Base-by-base conservation (phyloP, 2,329 filamentous ascomycete species). In the Penicillium decumbens region DNA sequence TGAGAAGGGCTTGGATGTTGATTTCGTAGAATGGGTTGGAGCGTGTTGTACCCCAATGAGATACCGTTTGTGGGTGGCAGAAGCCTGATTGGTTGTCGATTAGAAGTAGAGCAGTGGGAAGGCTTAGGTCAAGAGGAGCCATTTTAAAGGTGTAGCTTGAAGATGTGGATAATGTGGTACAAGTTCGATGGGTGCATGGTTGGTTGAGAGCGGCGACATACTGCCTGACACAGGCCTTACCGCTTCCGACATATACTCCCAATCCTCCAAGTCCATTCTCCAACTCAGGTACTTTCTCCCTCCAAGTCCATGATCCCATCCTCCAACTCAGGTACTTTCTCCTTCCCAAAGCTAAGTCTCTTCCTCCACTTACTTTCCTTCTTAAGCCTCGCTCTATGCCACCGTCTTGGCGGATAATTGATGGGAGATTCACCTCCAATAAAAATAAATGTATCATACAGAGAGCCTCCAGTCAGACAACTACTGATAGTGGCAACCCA, bases 51-150 rank as follows among this genome's bases (percentile, higher is more conserved):
- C 73, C 73, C 69, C 70, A 76, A 56, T 70, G 61, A 3, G 67
- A 66, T 8, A 46, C 18, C 4, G 51, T 58, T 20, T 43, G 37
- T 42, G 59, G 64, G 30, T 73, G 62, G 13, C 54, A 61, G 59
- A 78, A 74, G 39, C 59, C 75, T 23, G 67, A 58, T 60, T 78
- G 75, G 33, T 75, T 71, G 61, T 79, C 75, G 45, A 78, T 75
- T 9, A 78, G 60, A 44, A 78, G 65, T 29, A 78, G 65, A 5
- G 72, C 74, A 1, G 75, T 76, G 25, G 63, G 68, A 4, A 53
- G 42, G 27, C 37, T 49, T 35, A 65, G 49, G 38, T 58, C 43
- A 18, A 64, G 43, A 33, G 44, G 43, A 38, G 54, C 12, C 57
- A 59, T 59, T 44, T 51, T 56, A 15, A 12, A 30, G 28, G 13